Percentiles rank a stretch among this genome's conserved stretches.
These are phyloP conservation scores for Phytophthora constricta DNA, from an alignment of 352 stramenopile genomes.

Conservation along the genomic window DNA sequence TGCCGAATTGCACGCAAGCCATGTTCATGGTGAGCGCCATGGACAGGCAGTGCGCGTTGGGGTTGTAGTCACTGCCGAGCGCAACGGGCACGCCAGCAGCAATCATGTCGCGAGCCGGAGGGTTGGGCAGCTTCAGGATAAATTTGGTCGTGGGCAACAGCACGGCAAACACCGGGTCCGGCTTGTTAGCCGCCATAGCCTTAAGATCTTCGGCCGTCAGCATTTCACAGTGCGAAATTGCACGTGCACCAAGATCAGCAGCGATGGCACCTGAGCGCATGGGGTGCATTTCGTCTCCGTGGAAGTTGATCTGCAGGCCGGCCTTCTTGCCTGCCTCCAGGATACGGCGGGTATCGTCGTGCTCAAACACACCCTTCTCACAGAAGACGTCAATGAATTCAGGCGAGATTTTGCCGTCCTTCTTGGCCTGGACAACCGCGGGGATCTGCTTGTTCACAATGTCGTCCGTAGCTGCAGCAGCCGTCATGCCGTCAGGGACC, in stretches of 20 bases:
- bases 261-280: conserved; percentile 77
- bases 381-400: conserved; percentile 90
- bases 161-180: conserved; percentile 69
- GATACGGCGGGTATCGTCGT: conserved; percentile 77
- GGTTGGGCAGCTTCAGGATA: conserved; percentile 80
- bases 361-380: conserved; percentile 87
- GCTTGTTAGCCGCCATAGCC: conserved; percentile 66
- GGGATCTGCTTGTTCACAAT: conserved; percentile 83
- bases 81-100: conserved; percentile 66
- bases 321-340: conserved; percentile 64
- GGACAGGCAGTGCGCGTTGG: conserved; percentile 87
- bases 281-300: conserved; percentile 80
- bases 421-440: conserved; percentile 66
- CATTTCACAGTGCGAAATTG: conserved; percentile 84
- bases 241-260: conserved; percentile 60
- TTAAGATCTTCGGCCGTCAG: conserved; percentile 65
- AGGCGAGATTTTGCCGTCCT: conserved; percentile 73
- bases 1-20: conserved; percentile 80
- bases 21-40: conserved; percentile 91
- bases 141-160: conserved; percentile 88
- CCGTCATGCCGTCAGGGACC: conserved; percentile 74
- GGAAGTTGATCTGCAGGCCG: conserved; percentile 85
- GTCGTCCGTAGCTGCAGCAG: conserved; percentile 65
- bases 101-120: conserved; percentile 79
- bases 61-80: conserved; percentile 86